Conservation (phyloP, 2,329 filamentous ascomycete species). For the Trichophyton rubrum region DNA sequence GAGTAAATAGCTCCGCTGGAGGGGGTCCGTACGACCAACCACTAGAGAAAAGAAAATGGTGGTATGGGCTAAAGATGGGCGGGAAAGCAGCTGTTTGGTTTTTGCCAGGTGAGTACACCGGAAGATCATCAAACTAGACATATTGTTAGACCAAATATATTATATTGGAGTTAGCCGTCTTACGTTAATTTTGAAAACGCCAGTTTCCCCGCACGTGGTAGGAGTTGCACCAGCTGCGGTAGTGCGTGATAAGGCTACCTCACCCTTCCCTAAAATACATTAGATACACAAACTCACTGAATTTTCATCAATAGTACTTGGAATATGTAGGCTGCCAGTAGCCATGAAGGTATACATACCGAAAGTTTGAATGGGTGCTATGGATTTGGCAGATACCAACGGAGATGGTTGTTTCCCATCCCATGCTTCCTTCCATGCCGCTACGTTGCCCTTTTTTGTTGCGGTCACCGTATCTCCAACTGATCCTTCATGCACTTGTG, state of each 20-base stretch:
- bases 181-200: slow-evolving; percentile 14
- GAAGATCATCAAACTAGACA: slow-evolving; percentile 20
- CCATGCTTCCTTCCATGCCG: slow-evolving; percentile 8
- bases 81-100: slow-evolving; percentile 22
- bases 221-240: slow-evolving; percentile 2
- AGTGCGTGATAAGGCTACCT: not conserved
- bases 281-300: not conserved
- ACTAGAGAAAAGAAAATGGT: slow-evolving; percentile 40
- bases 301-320: not conserved
- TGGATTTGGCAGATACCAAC: not conserved
- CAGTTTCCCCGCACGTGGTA: slow-evolving; percentile 11
- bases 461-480: slow-evolving; percentile 6
- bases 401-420: not conserved
- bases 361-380: not conserved
- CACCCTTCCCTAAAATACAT: not conserved
- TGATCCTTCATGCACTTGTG: not conserved
- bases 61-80: slow-evolving; percentile 38
- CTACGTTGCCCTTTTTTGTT: slow-evolving; percentile 6
- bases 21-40: slow-evolving; percentile 39
- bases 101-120: slow-evolving; percentile 15
- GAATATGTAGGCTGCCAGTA: not conserved
- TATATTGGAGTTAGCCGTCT: not conserved
- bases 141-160: not conserved
- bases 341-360: not conserved
- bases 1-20: slow-evolving; percentile 33